phyloP scores from a whole-genome alignment of 495 filamentous ascomycete species.

The Penicillium daleae region DNA sequence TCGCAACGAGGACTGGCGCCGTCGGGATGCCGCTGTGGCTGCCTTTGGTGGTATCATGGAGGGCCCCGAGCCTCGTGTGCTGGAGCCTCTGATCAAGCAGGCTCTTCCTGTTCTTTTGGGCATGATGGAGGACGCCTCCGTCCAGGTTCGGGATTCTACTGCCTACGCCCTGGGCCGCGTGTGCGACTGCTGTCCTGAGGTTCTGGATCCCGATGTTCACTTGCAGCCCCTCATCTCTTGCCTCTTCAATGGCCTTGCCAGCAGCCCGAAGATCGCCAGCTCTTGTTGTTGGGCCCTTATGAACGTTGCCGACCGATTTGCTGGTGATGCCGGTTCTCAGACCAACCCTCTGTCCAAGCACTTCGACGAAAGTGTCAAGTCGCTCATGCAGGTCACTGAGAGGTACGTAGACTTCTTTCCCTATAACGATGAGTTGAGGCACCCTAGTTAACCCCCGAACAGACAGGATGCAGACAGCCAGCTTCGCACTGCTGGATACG shows the following conservation, averaged over 20 bases:
- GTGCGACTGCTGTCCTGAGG: constrained; percentile 84
- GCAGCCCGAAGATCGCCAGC: constrained; percentile 93
- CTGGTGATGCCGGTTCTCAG: constrained; percentile 73
- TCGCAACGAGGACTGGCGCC: constrained; percentile 87
- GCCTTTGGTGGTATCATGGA: constrained; percentile 99
- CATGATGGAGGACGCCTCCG: constrained; percentile 92
- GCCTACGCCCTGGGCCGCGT: constrained; percentile 96
- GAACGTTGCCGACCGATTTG: constrained; percentile 96
- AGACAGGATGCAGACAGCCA: constrained; percentile 82
- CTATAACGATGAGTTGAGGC: constrained; percentile 9
- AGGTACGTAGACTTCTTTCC: constrained; percentile 45
- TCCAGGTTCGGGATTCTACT: constrained; percentile 95
- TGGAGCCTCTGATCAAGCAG: constrained; percentile 93
- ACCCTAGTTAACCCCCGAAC: constrained; percentile 11
- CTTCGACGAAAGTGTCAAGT: constrained; percentile 89
- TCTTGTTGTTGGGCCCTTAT: constrained; percentile 99
- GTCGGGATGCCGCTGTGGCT: constrained; percentile 91
- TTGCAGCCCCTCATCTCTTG: constrained; percentile 81
- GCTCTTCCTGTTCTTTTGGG: constrained; percentile 84
- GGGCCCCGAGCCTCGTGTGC: constrained; percentile 83
- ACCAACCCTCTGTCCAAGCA: constrained; percentile 86
- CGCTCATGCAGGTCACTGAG: constrained; percentile 83
- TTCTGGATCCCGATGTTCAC: constrained; percentile 82
- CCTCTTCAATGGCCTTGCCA: constrained; percentile 87
- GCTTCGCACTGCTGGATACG: constrained; percentile 97